Percentiles rank a stretch among this genome's conserved stretches.
Evolutionary conservation across 345 rosid genomes (phyloP).

Genomic region (Limnanthes douglasii): DNA sequence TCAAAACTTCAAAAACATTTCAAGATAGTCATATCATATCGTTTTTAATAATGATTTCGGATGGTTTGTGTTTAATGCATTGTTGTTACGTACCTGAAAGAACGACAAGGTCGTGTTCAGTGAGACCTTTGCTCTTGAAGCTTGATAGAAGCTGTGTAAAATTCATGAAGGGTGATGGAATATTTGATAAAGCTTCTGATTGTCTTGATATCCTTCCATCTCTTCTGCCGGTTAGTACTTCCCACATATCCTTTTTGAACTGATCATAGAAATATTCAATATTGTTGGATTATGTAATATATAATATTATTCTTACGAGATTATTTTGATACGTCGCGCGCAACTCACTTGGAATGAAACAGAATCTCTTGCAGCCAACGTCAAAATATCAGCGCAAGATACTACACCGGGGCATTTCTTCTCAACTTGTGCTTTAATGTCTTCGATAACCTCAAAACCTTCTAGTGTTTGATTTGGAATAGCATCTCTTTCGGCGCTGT

Average conservation of each 20-base stretch:
- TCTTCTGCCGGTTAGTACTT: conserved; percentile 66
- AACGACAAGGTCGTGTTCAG: conserved; percentile 50
- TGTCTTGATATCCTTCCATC: conserved; percentile 38
- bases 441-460: conserved; percentile 42
- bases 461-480: conserved; percentile 30
- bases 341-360: conserved; percentile 35
- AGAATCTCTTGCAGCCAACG: conserved; percentile 43
- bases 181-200: conserved; percentile 18
- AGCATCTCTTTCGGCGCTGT: conserved; percentile 32
- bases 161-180: conserved; percentile 45
- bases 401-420: conserved; percentile 41
- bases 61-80: no score
- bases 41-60: no score
- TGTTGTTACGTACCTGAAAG: conserved; percentile 54
- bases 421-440: conserved; percentile 37
- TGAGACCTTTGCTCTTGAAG: conserved; percentile 28
- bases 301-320: no score
- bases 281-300: no score
- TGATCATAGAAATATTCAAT: conserved; percentile 10
- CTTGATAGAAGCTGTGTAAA: conserved; percentile 24
- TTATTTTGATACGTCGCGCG: no score
- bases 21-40: background rate
- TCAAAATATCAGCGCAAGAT: conserved; percentile 51
- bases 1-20: background rate
- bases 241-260: conserved; percentile 35